Base-by-base conservation (phyloP, 768 basidiomycete genomes). In the Xerocomellus chrysenteron region DNA sequence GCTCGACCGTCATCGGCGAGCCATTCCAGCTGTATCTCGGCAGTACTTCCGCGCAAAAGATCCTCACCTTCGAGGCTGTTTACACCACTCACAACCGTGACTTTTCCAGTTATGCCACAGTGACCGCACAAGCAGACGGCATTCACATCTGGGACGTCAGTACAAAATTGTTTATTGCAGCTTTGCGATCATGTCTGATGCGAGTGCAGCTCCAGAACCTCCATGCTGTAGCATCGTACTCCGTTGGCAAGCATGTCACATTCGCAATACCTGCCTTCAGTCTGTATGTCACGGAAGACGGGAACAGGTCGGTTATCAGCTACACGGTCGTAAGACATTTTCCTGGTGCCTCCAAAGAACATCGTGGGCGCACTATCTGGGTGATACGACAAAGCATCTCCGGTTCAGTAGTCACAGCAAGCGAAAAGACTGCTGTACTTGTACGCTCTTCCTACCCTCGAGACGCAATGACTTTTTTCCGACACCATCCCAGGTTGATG, bases 121-220 rank as follows among this genome's bases (percentile, higher is more conserved):
- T 89, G 52, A 80, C 87, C 14, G 85, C 79, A 13, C 88, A 90
- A 57, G 81, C 79, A 59, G 88, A 92, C 54, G 90, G 90, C 32
- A 74, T 92, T 39, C 88, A 92, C 71, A 68, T 92, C 44, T 70
- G 88, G 55, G 86, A 92, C 68, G 90, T 91, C 65, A 63, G 80
- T 76, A 36, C 52, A 41, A 45, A 51, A 36, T 46, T 53, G 24
- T 48, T 50, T 4, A 49, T 46, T 17, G 32, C 11, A 19, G 44
- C 32, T 51, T 37, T 50, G 32, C 43, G 19, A 35, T 13, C 46
- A 39, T 30, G 35, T 55, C 61, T 63, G 53, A 68, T 49, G 13
- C 26, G 21, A 62, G 30, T 50, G n/a, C 59, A 90, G 88, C 75
- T 86, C 24, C 78, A 83, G 32, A 81, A 81, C 41, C 74, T 87